phyloP scores from a whole-genome alignment of 305 asterid genomes.

The Fraxinus sp. region DNA sequence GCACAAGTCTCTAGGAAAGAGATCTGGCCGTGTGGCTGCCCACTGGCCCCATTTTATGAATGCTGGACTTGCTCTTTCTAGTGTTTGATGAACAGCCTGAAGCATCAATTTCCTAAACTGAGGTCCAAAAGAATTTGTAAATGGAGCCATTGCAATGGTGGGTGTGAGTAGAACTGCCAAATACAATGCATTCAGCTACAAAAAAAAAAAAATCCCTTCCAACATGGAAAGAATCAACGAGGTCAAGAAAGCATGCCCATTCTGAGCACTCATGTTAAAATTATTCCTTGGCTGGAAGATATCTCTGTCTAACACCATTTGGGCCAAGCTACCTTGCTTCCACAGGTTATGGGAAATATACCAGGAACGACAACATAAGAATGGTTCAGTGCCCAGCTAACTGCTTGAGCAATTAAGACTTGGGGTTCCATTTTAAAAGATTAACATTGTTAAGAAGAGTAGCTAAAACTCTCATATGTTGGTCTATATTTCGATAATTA shows the following conservation, averaged over 20 bases:
- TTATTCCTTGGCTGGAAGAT: constrained; percentile 42
- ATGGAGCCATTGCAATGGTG: constrained; percentile 81
- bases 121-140: constrained; percentile 75
- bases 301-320: constrained; percentile 38
- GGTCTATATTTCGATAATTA: no score
- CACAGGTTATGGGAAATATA: constrained; percentile 53
- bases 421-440: neutral
- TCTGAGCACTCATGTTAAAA: constrained; percentile 60
- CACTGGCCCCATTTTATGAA: constrained; percentile 98
- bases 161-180: constrained; percentile 73
- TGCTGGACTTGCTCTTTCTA: constrained; percentile 91
- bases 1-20: constrained; percentile 80
- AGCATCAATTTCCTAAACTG: constrained; percentile 71
- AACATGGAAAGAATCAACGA: constrained; percentile 40
- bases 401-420: constrained; percentile 54
- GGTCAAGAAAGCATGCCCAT: constrained; percentile 52
- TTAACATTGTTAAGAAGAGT: no score
- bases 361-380: constrained; percentile 65
- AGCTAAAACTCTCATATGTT: neutral
- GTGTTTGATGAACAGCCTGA: constrained; percentile 70
- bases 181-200: constrained; percentile 54
- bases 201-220: constrained; percentile 43
- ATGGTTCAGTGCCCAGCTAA: constrained; percentile 64
- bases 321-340: constrained; percentile 59
- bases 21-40: constrained; percentile 95